phyloP scores from a whole-genome alignment of 768 basidiomycete genomes.

The Boletellus sp. region DNA sequence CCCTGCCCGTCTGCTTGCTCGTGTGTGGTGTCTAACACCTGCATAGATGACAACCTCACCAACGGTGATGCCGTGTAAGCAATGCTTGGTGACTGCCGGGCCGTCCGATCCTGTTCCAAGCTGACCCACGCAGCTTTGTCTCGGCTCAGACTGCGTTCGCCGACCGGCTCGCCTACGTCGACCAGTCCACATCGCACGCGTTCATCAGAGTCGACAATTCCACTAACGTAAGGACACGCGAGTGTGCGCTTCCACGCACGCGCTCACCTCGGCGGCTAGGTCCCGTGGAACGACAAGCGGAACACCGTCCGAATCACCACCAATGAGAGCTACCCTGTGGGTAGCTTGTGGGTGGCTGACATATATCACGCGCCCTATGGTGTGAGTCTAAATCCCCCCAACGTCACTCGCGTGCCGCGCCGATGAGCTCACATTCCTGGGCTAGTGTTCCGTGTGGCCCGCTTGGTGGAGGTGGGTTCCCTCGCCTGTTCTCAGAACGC shows the following conservation, averaged over 20 bases:
- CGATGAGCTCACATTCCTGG: conserved; percentile 1
- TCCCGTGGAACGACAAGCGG: conserved; percentile 49
- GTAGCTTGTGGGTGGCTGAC: conserved; percentile 63
- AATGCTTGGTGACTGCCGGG: neutral
- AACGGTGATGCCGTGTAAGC: conserved; percentile 57
- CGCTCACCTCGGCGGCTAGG: conserved; percentile 15
- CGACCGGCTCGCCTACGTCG: conserved; percentile 57
- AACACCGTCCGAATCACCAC: conserved; percentile 65
- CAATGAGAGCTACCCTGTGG: conserved; percentile 52
- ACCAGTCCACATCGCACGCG: conserved; percentile 61
- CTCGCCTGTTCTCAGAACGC: neutral
- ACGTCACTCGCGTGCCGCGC: neutral
- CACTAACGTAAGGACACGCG: conserved; percentile 37
- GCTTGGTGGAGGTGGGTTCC: conserved; percentile 46
- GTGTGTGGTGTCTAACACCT: neutral
- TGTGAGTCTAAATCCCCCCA: conserved; percentile 37
- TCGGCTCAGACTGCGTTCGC: conserved; percentile 41
- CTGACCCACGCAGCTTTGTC: conserved; percentile 41
- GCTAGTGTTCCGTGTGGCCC: conserved; percentile 69
- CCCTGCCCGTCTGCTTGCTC: conserved; percentile 1
- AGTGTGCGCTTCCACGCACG: neutral
- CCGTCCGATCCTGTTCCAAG: neutral
- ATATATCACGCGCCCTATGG: conserved; percentile 64
- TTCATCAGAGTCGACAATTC: conserved; percentile 77
- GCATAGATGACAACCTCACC: conserved; percentile 63